Base-by-base conservation (phyloP, 2,329 filamentous ascomycete species). In the Penicillium sp. region DNA sequence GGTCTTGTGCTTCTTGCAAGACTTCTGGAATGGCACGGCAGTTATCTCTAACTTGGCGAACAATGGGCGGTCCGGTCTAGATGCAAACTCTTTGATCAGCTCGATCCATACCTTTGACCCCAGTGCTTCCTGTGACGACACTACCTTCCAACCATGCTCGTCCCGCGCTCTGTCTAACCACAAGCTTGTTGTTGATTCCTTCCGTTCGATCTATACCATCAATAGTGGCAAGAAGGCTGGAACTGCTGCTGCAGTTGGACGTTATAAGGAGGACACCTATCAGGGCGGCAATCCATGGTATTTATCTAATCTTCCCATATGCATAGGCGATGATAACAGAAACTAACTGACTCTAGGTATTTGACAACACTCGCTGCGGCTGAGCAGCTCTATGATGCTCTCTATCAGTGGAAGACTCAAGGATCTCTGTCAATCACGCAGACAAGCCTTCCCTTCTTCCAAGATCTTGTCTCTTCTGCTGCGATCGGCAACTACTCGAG, bases 121-220 rank as follows among this genome's bases (percentile, higher is more conserved):
- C 1, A 75, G 79, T 6, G 83, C 85, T 0, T 81, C 80, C 33
- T 92, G 90, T 66, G 87, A 91, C 67, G 83, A 85, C 50, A 78
- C 80, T 3, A 91, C 89, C 11, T 92, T 92, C 78, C 90, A 92
- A 75, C 90, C 90, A 6, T 93, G 89, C 78, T 89, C 86, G 52
- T 81, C 85, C 62, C 72, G 73, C 46, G 85, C 87, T 2, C 81
- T 95, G 31, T 83, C 89, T 33, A 94, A 90, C 70, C 89, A 91
- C 76, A 93, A 93, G 76, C 83, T 82, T 5, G 84, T 90, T 11
- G 87, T 88, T 0, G 89, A 94, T 74, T 86, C 89, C 0, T 93
- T 95, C 82, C 87, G 91, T 40, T 76, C 81, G 1, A 81, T 89
- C 56, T 94, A 92, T 70, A 70, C 75, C 9, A 82, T 95, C 77